Evolutionary conservation across 176 grass and related monocot genomes (phyloP), one percentile per base, ranked within the genome.

Genomic region (Oryza punctata): DNA sequence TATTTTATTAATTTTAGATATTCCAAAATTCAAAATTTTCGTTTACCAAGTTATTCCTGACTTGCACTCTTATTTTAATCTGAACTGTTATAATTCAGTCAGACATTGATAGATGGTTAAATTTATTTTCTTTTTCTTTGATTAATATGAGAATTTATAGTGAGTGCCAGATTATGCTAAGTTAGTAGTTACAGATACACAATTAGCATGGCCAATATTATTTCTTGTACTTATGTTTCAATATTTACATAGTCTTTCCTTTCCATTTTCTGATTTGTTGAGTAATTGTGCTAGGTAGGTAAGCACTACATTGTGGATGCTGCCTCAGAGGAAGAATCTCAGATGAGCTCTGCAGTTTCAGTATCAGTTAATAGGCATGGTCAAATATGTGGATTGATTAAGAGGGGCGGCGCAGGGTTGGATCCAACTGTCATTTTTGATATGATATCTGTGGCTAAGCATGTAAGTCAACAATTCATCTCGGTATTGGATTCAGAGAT

Each of bases 321-420:
- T 38, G 89, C 92, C 38, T 89, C 49, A 12, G 95, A 97, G 73
- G 95, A 97, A 78, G 92, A 97, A 75, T 94, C 95, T 30, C 90
- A 94, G 70, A 97, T 94, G 88, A 97, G 90, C 61, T 94, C 88
- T 12, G 95, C 90, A 2, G 86, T 97, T 83, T 97, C 91, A 0
- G 83, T 94, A 7, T 94, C 94, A 7, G 83, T 97, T 40, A 97
- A 94, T 63, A 86, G 90, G 77, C 88, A 85, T 26, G 92, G 94
- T 0, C 88, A 89, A 61, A 87, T 97, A 45, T 92, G 94, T 9
- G 94, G 92, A 75, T 45, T 97, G 76, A 92, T 90, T 16, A 97
- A 97, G 69, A 85, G 92, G 27, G 94, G 94, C 7, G 94, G 85
- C 7, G 83, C 94, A 45, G 90, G 90, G 23, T 70, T 97, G 85